phyloP scores from a whole-genome alignment of 306 rosid genomes.

The Lablab purpureus region DNA sequence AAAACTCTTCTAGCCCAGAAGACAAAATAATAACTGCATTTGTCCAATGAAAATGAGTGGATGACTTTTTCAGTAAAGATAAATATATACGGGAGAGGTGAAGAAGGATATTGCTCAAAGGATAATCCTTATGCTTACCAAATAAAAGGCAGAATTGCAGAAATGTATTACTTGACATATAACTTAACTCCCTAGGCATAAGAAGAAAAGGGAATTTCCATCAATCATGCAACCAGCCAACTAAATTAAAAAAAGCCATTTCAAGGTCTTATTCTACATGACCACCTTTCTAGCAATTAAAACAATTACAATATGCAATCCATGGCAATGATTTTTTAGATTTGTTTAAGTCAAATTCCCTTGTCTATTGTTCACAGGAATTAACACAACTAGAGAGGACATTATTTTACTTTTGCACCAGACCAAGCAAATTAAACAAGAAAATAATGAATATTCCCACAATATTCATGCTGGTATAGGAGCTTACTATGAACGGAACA shows the following conservation, averaged over 20 bases:
- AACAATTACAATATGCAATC: background rate
- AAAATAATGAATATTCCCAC: conserved; percentile 4
- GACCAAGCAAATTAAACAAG: background rate
- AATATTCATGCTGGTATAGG: background rate
- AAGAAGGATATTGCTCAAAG: background rate
- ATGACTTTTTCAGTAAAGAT: background rate
- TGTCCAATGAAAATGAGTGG: conserved; percentile 6
- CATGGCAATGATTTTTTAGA: background rate
- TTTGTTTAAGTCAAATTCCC: background rate
- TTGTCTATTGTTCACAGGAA: background rate
- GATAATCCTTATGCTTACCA: background rate
- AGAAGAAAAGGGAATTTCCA: background rate
- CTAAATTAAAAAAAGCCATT: conserved; percentile 8
- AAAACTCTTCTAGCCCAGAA: background rate
- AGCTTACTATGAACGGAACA: background rate
- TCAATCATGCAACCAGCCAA: conserved; percentile 1
- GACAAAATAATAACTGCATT: background rate
- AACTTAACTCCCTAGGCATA: conserved; percentile 5
- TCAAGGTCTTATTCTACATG: background rate
- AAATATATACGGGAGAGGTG: background rate
- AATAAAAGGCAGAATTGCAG: background rate
- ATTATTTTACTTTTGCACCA: background rate
- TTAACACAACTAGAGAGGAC: background rate
- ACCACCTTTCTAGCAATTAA: background rate
- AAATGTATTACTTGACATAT: background rate